Percentiles rank a stretch among this genome's conserved stretches.
phyloP scores from a whole-genome alignment of 78 protist species.

The Neovahlkampfia damariscottae region DNA sequence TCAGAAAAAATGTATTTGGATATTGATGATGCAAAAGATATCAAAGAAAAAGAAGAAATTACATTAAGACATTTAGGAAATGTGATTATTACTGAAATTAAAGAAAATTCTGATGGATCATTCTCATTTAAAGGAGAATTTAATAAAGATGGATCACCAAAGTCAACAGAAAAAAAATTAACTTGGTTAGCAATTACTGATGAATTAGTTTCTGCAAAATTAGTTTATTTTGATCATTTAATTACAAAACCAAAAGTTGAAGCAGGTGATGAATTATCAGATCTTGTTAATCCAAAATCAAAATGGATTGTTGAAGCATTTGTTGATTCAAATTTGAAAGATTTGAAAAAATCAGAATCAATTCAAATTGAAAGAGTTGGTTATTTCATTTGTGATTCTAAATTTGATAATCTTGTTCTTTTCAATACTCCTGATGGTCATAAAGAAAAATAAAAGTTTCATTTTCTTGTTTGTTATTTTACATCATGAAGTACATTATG shows the following conservation, averaged over 20 bases:
- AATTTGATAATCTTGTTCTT: too few relatives aligned
- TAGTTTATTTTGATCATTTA: conserved; percentile 54
- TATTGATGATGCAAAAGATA: conserved; percentile 44
- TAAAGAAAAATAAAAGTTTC: too few relatives aligned
- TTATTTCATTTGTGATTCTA: conserved; percentile 46
- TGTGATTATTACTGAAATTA: conserved; percentile 32
- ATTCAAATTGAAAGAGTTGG: conserved; percentile 82
- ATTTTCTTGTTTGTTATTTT: too few relatives aligned
- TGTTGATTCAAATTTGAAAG: not conserved
- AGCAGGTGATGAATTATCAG: conserved; percentile 44
- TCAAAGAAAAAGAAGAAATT: conserved; percentile 64
- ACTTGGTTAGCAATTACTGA: conserved; percentile 68
- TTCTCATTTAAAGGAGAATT: conserved; percentile 28
- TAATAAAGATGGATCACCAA: conserved; percentile 54
- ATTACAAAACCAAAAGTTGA: conserved; percentile 65
- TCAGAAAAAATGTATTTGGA: conserved; percentile 37
- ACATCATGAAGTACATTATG: too few relatives aligned
- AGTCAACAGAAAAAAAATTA: conserved; percentile 74
- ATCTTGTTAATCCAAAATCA: conserved; percentile 30
- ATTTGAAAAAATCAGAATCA: conserved; percentile 44
- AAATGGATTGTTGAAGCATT: not conserved
- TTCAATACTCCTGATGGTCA: too few relatives aligned
- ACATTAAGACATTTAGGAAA: conserved; percentile 95
- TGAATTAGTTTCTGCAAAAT: conserved; percentile 12
- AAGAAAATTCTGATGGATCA: conserved; percentile 8